A percentile compares a stretch with the other conserved stretches of the same genome.
phyloP scores from a whole-genome alignment of 345 rosid species.

The Lumnitzera littorea region DNA sequence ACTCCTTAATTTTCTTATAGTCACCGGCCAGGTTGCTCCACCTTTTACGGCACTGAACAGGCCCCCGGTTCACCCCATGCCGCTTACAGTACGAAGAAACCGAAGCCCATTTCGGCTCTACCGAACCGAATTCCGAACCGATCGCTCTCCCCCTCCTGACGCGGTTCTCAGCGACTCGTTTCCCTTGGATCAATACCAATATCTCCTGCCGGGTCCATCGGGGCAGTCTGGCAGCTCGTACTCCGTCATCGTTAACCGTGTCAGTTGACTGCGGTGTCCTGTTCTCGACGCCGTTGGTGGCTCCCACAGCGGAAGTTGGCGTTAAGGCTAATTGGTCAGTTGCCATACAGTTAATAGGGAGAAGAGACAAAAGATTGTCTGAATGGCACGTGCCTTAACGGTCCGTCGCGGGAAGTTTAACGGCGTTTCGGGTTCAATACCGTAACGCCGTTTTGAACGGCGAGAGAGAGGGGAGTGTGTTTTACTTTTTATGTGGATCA shows the following conservation, averaged over 20 bases:
- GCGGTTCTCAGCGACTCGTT: slow-evolving; percentile 84
- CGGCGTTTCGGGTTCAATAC: neutral
- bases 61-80: slow-evolving; percentile 93
- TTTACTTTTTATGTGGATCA: too few relatives aligned
- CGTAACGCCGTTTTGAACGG: slow-evolving; percentile 12
- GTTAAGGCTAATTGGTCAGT: slow-evolving; percentile 40
- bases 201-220: slow-evolving; percentile 99
- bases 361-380: too few relatives aligned
- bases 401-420: too few relatives aligned
- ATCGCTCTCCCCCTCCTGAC: slow-evolving; percentile 62
- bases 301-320: slow-evolving; percentile 4
- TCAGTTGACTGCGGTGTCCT: slow-evolving; percentile 22
- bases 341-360: slow-evolving; percentile 23
- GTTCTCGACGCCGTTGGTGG: slow-evolving; percentile 29
- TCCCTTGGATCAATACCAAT: slow-evolving; percentile 88
- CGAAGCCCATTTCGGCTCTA: slow-evolving; percentile 93
- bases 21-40: slow-evolving; percentile 99
- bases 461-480: too few relatives aligned
- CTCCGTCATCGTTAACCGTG: slow-evolving; percentile 47
- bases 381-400: too few relatives aligned
- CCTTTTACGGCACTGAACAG: slow-evolving; percentile 96
- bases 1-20: slow-evolving; percentile 87
- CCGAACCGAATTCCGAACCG: slow-evolving; percentile 51
- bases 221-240: slow-evolving; percentile 70
- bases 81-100: slow-evolving; percentile 82